phyloP scores from a whole-genome alignment of 2,329 filamentous ascomycete species.

The Lomentospora prolificans region DNA sequence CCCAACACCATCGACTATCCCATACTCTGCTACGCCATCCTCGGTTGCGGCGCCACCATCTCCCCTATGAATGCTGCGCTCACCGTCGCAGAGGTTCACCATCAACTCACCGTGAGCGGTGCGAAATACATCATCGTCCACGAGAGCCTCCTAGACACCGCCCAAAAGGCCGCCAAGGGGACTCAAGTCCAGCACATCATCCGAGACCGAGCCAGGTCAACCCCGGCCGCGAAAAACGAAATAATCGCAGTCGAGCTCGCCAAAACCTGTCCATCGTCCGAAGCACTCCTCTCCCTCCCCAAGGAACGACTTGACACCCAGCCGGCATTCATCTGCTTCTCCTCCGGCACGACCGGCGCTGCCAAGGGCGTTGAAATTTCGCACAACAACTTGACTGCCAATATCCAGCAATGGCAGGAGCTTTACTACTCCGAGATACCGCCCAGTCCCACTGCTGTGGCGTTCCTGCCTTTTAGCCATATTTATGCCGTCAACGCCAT shows the following conservation, averaged over 20 bases:
- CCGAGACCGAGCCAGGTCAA: background rate
- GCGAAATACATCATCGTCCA: background rate
- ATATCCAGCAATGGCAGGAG: background rate
- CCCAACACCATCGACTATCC: slow-evolving; percentile 47
- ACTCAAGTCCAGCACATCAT: background rate
- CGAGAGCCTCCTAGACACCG: background rate
- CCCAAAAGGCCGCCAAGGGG: background rate
- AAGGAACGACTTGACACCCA: background rate
- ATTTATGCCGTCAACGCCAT: background rate
- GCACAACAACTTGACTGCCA: background rate
- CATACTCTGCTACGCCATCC: slow-evolving; percentile 41
- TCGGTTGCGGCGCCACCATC: slow-evolving; percentile 21
- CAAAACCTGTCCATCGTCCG: background rate
- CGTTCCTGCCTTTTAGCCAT: background rate
- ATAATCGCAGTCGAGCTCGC: background rate
- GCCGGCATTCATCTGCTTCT: background rate
- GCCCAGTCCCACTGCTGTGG: background rate
- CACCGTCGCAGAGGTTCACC: background rate
- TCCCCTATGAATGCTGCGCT: background rate
- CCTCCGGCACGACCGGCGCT: background rate
- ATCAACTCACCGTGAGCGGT: background rate
- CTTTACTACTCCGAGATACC: background rate
- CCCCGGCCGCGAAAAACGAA: background rate
- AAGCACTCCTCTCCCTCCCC: background rate
- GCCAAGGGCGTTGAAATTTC: background rate